Evolutionary conservation across 495 filamentous ascomycete species (phyloP).

Genomic region (Penicillium psychrofluorescens): DNA sequence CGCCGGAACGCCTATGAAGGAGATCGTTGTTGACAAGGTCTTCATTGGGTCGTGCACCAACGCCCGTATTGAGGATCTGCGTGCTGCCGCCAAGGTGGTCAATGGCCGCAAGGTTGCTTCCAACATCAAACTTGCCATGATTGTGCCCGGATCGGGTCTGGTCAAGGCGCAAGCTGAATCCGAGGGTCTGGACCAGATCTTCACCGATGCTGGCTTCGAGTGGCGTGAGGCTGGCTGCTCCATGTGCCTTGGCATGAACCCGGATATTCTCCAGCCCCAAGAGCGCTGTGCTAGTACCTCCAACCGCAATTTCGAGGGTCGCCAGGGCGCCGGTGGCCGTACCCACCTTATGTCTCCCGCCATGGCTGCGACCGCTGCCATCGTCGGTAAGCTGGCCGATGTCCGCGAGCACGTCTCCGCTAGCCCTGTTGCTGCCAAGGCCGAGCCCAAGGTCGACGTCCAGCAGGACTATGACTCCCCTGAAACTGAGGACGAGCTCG

Average conservation of each 20-base stretch:
- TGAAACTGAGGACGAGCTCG: conserved; percentile 66
- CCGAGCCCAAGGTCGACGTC: conserved; percentile 44
- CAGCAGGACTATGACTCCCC: conserved; percentile 66
- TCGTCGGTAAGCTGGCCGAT: conserved; percentile 85
- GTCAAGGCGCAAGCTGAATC: conserved; percentile 89
- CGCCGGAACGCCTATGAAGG: conserved; percentile 80
- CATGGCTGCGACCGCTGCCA: conserved; percentile 88
- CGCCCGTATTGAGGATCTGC: conserved; percentile 90
- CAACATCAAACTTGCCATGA: conserved; percentile 89
- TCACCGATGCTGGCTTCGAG: conserved; percentile 87
- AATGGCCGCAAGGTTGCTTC: conserved; percentile 76
- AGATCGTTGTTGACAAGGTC: conserved; percentile 85
- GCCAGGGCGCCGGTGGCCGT: conserved; percentile 86
- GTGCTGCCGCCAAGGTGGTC: conserved; percentile 77
- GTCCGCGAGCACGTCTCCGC: conserved; percentile 67
- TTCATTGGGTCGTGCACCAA: conserved; percentile 99
- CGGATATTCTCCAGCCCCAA: conserved; percentile 88
- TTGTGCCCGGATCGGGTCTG: conserved; percentile 91
- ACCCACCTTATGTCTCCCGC: conserved; percentile 96
- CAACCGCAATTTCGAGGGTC: conserved; percentile 96
- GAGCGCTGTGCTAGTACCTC: conserved; percentile 93
- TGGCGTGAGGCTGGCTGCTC: conserved; percentile 97
- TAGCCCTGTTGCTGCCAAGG: conserved; percentile 51
- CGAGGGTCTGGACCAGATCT: conserved; percentile 90
- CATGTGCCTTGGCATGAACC: conserved; percentile 99